Evolutionary conservation across 768 basidiomycete genomes (phyloP), one percentile per base, ranked within the genome.

Genomic region (Lanmaoa rubissima): DNA sequence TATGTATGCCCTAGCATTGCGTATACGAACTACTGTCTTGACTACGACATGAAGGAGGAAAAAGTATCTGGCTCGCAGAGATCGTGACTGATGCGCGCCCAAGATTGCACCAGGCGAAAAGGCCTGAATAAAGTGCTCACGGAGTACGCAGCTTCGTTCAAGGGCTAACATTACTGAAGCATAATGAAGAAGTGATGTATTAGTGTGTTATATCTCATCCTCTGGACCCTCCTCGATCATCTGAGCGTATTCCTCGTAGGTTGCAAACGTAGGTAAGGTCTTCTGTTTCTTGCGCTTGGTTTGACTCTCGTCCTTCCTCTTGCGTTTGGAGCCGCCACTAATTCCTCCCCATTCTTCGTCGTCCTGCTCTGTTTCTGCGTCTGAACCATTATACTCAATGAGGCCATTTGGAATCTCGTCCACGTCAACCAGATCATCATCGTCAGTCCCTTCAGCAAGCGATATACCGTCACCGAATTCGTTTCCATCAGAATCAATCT

Each of bases 231-330:
- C 86, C 68, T 93, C 92, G 55, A 93, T 94, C 82, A 93, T 78
- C 74, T 77, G 85, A 44, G 86, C 87, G 62, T 92, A 94, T 55
- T 92, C 91, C 56, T 94, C 92, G 64, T 92, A 92, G 65, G 83
- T 90, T 12, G 91, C 92, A 67, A 94, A 94, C 36, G 87, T 92
- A 5, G 90, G 89, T 61, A 92, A 67, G 11, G 82, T 78, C 55
- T 76, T 78, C 67, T 82, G 66, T 74, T 86, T 92, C 77, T 91
- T 91, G 73, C 85, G 46, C 73, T 65, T 66, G 82, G 84, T 57
- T 82, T 76, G 52, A 28, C 21, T 40, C 21, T 48, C 19, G 40
- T 57, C 67, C 81, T 84, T 60, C 74, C 74, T 60, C 68, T 70
- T 50, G 76, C 79, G 84, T 83, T 89, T 59, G 80, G 83, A 54